Base-by-base conservation (phyloP, 192 early-diverging fungal genomes). In the Backusella westeae region DNA sequence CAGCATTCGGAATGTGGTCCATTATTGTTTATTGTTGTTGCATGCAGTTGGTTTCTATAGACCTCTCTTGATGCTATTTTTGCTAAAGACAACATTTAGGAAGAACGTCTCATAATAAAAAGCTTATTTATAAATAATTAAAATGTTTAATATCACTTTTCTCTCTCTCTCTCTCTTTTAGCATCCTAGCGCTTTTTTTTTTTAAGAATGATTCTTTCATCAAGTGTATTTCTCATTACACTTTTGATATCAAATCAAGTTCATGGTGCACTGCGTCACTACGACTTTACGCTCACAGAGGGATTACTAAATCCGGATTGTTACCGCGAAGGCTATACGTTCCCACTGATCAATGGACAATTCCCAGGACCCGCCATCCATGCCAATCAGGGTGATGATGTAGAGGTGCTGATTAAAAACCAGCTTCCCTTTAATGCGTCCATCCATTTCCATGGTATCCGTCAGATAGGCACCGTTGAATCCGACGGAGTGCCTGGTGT, bases 401-500 rank as follows among this genome's bases (percentile, higher is more conserved):
- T 90, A 12, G 79, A 79, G 19, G 81, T 90, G 32, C 67, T 81
- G 3, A 78, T 89, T 6, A 44, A 80, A 34, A 89, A 89, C 71
- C 49, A 79, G 7, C 36, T 85, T 6, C 74, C 79, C 21, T n/a
- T 5, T 0, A 42, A 41, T 34, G 53, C 66, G 9, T 79, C 79
- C 4, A 74, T 89, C 34, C 88, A 89, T 72, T 86, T 80, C 69
- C 87, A 89, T 75, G 88, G 88, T 8, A 76, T 87, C 21, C 83
- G 78, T 0, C 85, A 87, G 72, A 36, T 72, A 0, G 71, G 70
- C 12, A 78, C 84, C 2, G 75, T 70, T 4, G 83, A 80, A 35
- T 81, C 82, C 10, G 88, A 89, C 34, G 87, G 88, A 49, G 85
- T 86, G 12, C 90, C 93, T 17, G 91, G 89, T 21, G 85, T 90